Conservation (phyloP, 345 rosid species). For the Populus simonii region DNA sequence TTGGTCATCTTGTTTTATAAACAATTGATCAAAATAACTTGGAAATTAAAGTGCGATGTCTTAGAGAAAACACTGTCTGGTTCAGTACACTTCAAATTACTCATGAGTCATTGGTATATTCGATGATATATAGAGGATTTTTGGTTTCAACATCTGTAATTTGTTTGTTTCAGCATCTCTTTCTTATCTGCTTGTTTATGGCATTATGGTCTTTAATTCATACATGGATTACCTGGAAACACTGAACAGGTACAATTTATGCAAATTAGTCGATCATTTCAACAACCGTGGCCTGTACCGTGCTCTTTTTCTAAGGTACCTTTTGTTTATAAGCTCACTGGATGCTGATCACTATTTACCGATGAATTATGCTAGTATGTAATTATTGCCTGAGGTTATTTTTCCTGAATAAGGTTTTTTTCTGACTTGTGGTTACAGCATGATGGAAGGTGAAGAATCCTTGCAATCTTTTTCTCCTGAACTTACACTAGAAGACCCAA, state of each 20-base stretch:
- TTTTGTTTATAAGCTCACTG: not conserved
- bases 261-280: conserved; percentile 31
- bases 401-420: not conserved
- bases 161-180: not conserved
- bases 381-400: not conserved
- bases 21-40: not conserved
- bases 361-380: not conserved
- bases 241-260: conserved; percentile 28
- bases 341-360: not conserved
- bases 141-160: not conserved
- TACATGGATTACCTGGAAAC: conserved; percentile 4
- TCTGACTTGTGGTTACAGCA: conserved; percentile 12
- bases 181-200: conserved; percentile 1
- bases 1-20: not conserved
- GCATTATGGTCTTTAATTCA: not conserved
- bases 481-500: conserved; percentile 24
- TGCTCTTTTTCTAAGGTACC: conserved; percentile 29
- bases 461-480: conserved; percentile 26
- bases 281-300: conserved; percentile 31
- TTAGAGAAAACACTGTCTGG: not conserved
- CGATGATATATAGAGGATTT: not conserved
- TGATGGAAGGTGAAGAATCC: conserved; percentile 36
- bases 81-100: no score
- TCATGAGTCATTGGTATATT: not conserved
- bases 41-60: not conserved